These are phyloP conservation scores for Maudiozyma saulgeensis DNA, from an alignment of 805 yeast species.

Conservation along the genomic window DNA sequence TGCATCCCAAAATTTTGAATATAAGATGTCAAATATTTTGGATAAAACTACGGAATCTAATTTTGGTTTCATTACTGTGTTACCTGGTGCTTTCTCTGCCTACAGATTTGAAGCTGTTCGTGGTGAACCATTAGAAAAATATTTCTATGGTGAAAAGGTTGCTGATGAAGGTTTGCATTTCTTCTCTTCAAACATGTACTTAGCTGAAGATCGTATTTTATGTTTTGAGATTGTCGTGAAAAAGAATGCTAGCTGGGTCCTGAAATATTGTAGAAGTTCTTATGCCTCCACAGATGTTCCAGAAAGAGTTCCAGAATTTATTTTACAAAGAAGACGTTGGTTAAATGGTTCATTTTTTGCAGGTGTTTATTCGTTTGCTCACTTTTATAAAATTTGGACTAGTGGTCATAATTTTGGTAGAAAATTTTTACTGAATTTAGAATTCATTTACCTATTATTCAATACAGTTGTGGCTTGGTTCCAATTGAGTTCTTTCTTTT, in stretches of 20 bases:
- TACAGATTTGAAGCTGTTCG: constrained; percentile 76
- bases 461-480: constrained; percentile 84
- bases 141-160: constrained; percentile 85
- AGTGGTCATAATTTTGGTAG: constrained; percentile 65
- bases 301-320: constrained; percentile 72
- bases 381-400: constrained; percentile 65
- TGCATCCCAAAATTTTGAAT: constrained; percentile 95
- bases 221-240: constrained; percentile 96
- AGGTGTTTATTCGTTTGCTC: constrained; percentile 75
- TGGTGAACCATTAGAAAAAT: constrained; percentile 80
- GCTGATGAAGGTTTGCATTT: constrained; percentile 61
- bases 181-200: constrained; percentile 90
- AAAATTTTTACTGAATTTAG: constrained; percentile 63
- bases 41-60: constrained; percentile 95
- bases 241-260: constrained; percentile 57
- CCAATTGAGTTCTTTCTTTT: constrained; percentile 78
- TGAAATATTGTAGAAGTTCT: constrained; percentile 80
- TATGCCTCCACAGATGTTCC: constrained; percentile 96
- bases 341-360: constrained; percentile 95
- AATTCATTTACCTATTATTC: constrained; percentile 68
- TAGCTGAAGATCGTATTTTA: constrained; percentile 91
- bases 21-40: constrained; percentile 86
- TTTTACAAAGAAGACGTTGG: constrained; percentile 93
- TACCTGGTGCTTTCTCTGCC: constrained; percentile 96
- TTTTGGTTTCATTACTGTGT: constrained; percentile 87